These are phyloP conservation scores for Fusarium cyanostomum DNA, from an alignment of 2,329 filamentous ascomycete genomes.

Conservation along the genomic window DNA sequence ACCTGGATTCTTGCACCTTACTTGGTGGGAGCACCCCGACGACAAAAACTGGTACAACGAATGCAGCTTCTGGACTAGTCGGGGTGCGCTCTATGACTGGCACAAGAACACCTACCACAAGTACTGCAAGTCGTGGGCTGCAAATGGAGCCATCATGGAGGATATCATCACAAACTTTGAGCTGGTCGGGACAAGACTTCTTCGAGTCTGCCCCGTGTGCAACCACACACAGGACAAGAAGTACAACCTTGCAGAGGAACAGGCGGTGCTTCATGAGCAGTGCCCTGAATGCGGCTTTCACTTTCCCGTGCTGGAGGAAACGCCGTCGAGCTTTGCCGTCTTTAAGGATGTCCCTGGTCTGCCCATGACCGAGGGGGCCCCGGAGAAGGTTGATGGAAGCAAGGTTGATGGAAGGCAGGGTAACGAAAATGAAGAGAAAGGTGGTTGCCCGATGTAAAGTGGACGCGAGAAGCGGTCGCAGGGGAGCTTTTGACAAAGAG, in stretches of 20 bases:
- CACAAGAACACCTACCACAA: constrained; percentile 33
- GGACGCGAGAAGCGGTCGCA: background rate
- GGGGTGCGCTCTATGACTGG: constrained; percentile 22
- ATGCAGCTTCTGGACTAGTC: constrained; percentile 32
- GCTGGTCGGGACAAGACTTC: constrained; percentile 20
- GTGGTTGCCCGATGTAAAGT: constrained; percentile 2
- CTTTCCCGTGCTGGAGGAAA: constrained; percentile 29
- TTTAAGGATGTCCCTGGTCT: constrained; percentile 15
- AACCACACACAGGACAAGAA: constrained; percentile 28
- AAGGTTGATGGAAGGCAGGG: background rate
- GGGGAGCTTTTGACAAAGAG: background rate
- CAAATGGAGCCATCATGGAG: constrained; percentile 32
- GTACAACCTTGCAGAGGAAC: constrained; percentile 30
- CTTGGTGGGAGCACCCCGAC: constrained; percentile 25
- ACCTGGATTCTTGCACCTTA: constrained; percentile 14
- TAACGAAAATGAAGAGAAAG: background rate
- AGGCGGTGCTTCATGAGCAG: constrained; percentile 23
- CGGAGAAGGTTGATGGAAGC: background rate
- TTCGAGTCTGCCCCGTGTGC: constrained; percentile 27
- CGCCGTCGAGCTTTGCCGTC: constrained; percentile 24
- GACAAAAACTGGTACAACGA: constrained; percentile 24
- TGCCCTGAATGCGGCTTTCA: constrained; percentile 31
- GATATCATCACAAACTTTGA: constrained; percentile 35
- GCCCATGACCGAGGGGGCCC: background rate
- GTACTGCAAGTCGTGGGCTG: constrained; percentile 27